phyloP scores from a whole-genome alignment of 352 stramenopile species.

The Globisporangium parvum region DNA sequence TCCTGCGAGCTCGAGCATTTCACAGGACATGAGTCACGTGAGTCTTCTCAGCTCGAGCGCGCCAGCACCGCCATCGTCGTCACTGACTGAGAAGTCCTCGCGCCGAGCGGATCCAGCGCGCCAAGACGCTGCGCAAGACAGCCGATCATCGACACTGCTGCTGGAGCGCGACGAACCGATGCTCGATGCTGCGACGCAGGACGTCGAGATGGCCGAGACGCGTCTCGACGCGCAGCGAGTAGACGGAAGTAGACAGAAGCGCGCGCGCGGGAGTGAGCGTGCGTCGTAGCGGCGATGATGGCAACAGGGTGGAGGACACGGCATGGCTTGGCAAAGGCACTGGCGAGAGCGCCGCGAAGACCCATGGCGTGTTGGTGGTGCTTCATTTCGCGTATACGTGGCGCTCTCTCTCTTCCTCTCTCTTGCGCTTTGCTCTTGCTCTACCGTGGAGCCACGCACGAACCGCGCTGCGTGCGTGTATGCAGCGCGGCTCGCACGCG shows the following conservation, averaged over 20 bases:
- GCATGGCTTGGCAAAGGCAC: too few species aligned
- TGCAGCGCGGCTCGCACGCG: too few species aligned
- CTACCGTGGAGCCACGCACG: too few species aligned
- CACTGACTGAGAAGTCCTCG: not conserved
- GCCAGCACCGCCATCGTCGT: not conserved
- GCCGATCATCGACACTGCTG: not conserved
- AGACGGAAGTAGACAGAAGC: too few species aligned
- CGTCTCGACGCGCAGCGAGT: too few species aligned
- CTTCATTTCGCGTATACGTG: too few species aligned
- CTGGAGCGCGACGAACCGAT: conserved; percentile 1
- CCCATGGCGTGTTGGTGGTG: too few species aligned
- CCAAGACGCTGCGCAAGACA: not conserved
- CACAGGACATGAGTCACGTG: conserved; percentile 11
- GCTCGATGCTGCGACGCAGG: not conserved
- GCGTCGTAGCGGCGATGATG: too few species aligned
- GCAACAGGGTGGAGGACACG: not conserved
- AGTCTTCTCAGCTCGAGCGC: not conserved
- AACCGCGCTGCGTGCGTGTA: too few species aligned
- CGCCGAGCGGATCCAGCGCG: not conserved
- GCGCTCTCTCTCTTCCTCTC: not conserved
- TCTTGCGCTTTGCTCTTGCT: too few species aligned
- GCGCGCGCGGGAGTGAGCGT: too few species aligned
- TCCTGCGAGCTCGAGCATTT: conserved; percentile 9
- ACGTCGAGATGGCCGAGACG: not conserved
- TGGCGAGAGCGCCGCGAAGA: too few species aligned